These are phyloP conservation scores for Xylaria castorea DNA, from an alignment of 495 filamentous ascomycete species.

Conservation along the genomic window DNA sequence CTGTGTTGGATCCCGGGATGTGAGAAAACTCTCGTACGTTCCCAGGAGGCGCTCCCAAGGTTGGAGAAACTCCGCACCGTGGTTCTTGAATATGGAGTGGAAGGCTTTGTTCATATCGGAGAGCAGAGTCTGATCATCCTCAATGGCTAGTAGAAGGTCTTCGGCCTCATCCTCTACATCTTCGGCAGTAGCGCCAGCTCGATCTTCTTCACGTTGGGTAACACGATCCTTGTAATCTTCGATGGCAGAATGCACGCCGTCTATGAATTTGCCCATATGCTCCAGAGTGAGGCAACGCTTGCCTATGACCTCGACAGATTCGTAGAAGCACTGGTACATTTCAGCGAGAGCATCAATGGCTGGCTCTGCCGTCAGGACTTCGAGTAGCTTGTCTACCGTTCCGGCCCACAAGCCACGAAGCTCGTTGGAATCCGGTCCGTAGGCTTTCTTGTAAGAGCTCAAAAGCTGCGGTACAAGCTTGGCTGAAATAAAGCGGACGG, in stretches of 20 bases:
- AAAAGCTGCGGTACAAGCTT: conserved; percentile 94
- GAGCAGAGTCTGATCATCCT: conserved; percentile 95
- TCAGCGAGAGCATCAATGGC: conserved; percentile 96
- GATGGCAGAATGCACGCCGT: conserved; percentile 79
- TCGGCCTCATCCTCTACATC: conserved; percentile 85
- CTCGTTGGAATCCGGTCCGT: conserved; percentile 76
- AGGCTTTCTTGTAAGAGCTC: conserved; percentile 89
- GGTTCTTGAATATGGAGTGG: conserved; percentile 98
- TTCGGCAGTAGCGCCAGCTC: conserved; percentile 70
- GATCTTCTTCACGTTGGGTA: conserved; percentile 77
- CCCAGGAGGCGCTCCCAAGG: conserved; percentile 83
- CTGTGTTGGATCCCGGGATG: conserved; percentile 84
- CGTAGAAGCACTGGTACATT: conserved; percentile 99
- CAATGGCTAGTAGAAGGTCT: conserved; percentile 85
- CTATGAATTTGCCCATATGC: conserved; percentile 87
- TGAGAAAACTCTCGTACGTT: conserved; percentile 87
- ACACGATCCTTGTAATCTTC: conserved; percentile 92
- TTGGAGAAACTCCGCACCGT: conserved; percentile 80
- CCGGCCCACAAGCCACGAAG: conserved; percentile 81
- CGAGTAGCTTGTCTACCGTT: conserved; percentile 88
- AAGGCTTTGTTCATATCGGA: conserved; percentile 99
- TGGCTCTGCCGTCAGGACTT: conserved; percentile 93
- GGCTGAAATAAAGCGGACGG: conserved; percentile 92
- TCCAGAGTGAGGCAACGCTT: conserved; percentile 76
- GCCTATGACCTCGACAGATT: conserved; percentile 93